Evolutionary conservation across 2,329 filamentous ascomycete species (phyloP), one percentile per base, ranked within the genome.

Genomic region (Diaporthe australafricana): DNA sequence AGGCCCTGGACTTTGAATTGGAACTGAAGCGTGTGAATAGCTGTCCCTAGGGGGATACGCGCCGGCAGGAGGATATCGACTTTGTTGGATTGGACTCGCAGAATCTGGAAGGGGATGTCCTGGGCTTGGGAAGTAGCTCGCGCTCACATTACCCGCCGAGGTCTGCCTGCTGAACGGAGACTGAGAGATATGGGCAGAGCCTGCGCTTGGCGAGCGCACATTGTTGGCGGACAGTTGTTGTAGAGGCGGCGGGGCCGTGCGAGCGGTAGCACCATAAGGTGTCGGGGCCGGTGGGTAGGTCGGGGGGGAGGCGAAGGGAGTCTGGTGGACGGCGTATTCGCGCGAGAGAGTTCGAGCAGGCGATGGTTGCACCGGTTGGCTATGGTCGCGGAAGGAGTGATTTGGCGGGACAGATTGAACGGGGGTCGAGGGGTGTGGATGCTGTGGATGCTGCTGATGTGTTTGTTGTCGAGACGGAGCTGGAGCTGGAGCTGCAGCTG

Each of bases 141-240:
- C 79, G 74, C 80, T 84, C 56, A 82, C 76, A 4, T 86, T 84
- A 40, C 86, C 84, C 5, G 83, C 84, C 27, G 86, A 84, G 12
- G 86, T 86, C 32, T 85, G 83, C 68, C 87, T 84, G 75, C 88
- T 88, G 75, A 88, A 89, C 2, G 87, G 84, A 4, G 86, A 87
- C 6, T 83, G 84, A 69, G 67, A 53, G 3, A 80, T 82, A 25
- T 85, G 82, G 62, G 84, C 80, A 22, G 84, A 81, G 35, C 77
- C 80, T 70, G 83, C 81, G 75, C 84, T 83, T 22, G 88, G 88
- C 17, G 88, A 89, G 71, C 87, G 85, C 72, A 82, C 87, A 76
- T 84, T 80, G 70, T 80, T 84, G 52, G 84, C 76, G 56, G 80
- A 79, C 5, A 85, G 75, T 22, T 85, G 81, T 74, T 88, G 87